Evolutionary conservation across 2,329 filamentous ascomycete species (phyloP), one percentile per base, ranked within the genome.

Genomic region (Coniella vitis): DNA sequence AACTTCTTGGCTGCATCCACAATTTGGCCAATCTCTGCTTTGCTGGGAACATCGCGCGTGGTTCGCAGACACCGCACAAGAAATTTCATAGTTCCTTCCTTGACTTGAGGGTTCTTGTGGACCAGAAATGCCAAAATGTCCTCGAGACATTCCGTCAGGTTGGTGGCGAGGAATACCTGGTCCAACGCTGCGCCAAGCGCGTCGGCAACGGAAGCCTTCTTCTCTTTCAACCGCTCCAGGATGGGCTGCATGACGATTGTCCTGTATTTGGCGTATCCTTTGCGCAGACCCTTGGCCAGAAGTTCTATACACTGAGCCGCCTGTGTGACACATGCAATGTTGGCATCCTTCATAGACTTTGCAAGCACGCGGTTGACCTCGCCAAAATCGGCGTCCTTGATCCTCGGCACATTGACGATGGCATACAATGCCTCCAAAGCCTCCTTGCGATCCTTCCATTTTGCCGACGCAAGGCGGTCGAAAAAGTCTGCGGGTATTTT

Each of bases 391-490:
- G 82, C 87, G 58, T 97, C 91, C 65, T 95, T 94, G 65, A 98
- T 95, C 54, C 85, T 80, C 13, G 91, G 90, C 36, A 94, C 84
- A 58, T 95, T 94, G 48, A 95, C 68, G 3, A 81, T 76, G 13
- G 79, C 78, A 58, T 84, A 85, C 0, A 96, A 75, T 9, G 81
- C 88, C 53, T 98, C 93, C 3, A 97, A 75, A 0, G 87, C 88
- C 58, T 98, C 93, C 67, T 98, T 98, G 54, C 93, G 79, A 57
- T 98, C 94, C 64, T 98, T 98, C 93, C 93, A 98, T 65, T 98
- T 98, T 0, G 90, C 84, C 9, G 91, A 97, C 0, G 79, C 84
- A 25, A 98, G 71, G 51, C 86, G 83, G 19, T 98, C 93, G 56
- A 81, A 77, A 56, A 96, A 90, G 63, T 90, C 83, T 35, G 82